Percentiles rank a stretch among this genome's conserved stretches.
These are phyloP conservation scores for Pichia norvegensis DNA, from an alignment of 1,139 yeast genomes.

Conservation along the genomic window DNA sequence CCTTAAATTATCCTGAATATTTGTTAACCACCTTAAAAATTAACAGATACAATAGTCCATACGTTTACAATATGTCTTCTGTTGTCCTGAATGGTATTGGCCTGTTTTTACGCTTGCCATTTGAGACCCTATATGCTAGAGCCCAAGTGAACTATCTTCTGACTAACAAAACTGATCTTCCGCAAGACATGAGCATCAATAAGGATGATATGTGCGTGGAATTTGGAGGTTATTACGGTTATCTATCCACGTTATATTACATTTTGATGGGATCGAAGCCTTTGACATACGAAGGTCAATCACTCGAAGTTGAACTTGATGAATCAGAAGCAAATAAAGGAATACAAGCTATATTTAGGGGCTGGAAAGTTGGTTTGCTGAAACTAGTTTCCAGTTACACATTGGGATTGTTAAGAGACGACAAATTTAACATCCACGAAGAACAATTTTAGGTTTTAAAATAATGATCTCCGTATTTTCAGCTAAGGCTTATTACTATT, in stretches of 20 bases:
- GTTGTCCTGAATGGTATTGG: constrained; percentile 56
- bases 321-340: constrained; percentile 35
- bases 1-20: constrained; percentile 68
- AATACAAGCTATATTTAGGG: constrained; percentile 59
- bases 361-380: constrained; percentile 83
- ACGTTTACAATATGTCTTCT: constrained; percentile 42
- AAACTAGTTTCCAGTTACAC: constrained; percentile 85
- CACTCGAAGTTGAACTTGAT: constrained; percentile 22
- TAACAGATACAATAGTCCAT: constrained; percentile 62
- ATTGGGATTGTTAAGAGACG: constrained; percentile 52
- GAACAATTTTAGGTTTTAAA: constrained; percentile 30
- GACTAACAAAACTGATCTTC: constrained; percentile 24
- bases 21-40: constrained; percentile 60
- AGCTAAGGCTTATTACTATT: too few relatives aligned
- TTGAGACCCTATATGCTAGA: constrained; percentile 78
- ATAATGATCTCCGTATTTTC: too few relatives aligned
- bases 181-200: constrained; percentile 26
- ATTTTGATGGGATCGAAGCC: constrained; percentile 34
- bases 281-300: constrained; percentile 21
- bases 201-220: constrained; percentile 47
- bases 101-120: constrained; percentile 70
- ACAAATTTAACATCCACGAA: constrained; percentile 38
- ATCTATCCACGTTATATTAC: constrained; percentile 43
- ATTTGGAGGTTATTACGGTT: constrained; percentile 45
- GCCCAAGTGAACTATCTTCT: constrained; percentile 68